Evolutionary conservation across 2,329 filamentous ascomycete genomes (phyloP), one percentile per base, ranked within the genome.

Genomic region (Colletotrichum limetticola): DNA sequence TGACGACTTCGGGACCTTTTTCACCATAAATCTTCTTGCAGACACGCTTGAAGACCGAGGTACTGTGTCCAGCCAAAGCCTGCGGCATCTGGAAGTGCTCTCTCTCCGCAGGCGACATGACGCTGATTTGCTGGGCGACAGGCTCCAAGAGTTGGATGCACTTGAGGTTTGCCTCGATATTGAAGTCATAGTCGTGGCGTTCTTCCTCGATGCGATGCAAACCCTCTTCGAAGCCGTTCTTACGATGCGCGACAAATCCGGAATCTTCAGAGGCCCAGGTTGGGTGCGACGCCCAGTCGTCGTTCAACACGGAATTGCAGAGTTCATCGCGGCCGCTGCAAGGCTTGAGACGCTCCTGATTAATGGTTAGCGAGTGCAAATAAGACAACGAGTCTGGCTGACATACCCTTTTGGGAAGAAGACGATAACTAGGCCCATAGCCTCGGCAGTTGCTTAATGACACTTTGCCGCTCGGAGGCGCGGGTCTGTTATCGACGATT

Each of bases 181-280:
- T 97, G 84, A 97, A 98, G 82, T 99, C 97, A 78, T 99, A 99
- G 80, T 99, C 97, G 80, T 99, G 97, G 5, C 97, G 93, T 82
- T 99, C 97, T 83, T 99, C 97, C 83, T 99, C 97, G 74, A 99
- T 98, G 24, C 97, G 90, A 80, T 99, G 97, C 9, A 99, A 90
- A 37, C 94, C 94, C 82, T 99, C 97, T 82, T 99, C 97, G 76
- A 93, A 97, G 67, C 93, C 91, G 78, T 99, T 99, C 89, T 99
- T 99, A 74, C 96, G 91, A 83, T 99, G 97, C 14, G 97, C 97
- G 72, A 99, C 96, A 78, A 99, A 99, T 0, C 97, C 97, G 57
- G 94, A 97, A 80, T 99, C 97, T 82, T 99, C 97, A 1, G 96
- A 98, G 1, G 96, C 97, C 97, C 97, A 99, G 0, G 97, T 99